phyloP scores from a whole-genome alignment of 2,329 filamentous ascomycete species.

The Clarireedia monteithiana region DNA sequence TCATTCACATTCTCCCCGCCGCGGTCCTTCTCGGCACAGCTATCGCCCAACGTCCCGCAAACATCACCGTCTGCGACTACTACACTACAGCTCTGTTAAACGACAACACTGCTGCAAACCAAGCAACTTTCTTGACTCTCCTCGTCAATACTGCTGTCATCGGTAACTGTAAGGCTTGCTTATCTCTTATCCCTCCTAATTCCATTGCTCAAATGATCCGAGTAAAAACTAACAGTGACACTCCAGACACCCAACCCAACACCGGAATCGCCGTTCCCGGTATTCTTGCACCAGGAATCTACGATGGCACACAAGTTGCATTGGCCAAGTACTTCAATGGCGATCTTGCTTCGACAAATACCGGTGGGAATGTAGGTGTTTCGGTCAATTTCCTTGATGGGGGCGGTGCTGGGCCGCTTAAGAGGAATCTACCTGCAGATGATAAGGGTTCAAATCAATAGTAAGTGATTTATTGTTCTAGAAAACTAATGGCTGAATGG shows the following conservation, averaged over 20 bases:
- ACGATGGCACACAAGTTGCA: conserved; percentile 45
- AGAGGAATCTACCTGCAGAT: conserved; percentile 47
- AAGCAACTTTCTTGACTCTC: conserved; percentile 46
- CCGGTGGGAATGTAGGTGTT: conserved; percentile 36
- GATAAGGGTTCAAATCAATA: conserved; percentile 45
- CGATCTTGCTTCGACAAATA: conserved; percentile 44
- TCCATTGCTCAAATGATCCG: background rate
- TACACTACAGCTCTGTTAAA: conserved; percentile 53
- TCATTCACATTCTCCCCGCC: conserved; percentile 18
- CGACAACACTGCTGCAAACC: conserved; percentile 51
- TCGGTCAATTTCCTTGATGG: conserved; percentile 55
- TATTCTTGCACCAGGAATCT: conserved; percentile 44
- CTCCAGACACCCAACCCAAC: conserved; percentile 44
- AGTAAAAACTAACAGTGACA: background rate
- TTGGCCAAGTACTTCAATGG: conserved; percentile 54
- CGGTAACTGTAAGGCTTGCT: conserved; percentile 43
- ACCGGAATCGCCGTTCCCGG: conserved; percentile 46
- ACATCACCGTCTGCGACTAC: conserved; percentile 52
- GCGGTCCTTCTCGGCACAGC: conserved; percentile 9
- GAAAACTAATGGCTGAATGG: background rate
- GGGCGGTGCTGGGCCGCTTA: conserved; percentile 47
- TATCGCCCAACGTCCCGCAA: conserved; percentile 37
- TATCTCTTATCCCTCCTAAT: background rate
- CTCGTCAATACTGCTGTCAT: conserved; percentile 57
- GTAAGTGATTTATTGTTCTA: conserved; percentile 28